A percentile compares a stretch with the other conserved stretches of the same genome.
Conservation (phyloP, 2,329 filamentous ascomycete species). For the Fusarium temperatum region DNA sequence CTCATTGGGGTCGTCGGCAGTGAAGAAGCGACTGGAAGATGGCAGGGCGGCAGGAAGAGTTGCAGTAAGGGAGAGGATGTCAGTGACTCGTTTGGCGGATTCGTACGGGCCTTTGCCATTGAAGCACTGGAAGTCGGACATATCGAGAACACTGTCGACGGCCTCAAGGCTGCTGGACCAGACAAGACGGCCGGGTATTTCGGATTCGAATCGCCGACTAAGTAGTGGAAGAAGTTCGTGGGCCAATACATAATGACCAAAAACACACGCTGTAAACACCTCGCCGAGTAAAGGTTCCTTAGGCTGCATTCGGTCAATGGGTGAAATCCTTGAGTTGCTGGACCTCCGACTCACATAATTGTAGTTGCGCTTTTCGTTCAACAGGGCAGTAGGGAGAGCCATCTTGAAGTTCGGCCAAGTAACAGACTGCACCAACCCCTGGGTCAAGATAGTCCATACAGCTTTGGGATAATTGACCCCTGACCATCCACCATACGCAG, state of each 20-base stretch:
- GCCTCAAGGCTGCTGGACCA: conserved; percentile 90
- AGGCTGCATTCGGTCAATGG: conserved; percentile 52
- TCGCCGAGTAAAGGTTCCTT: conserved; percentile 72
- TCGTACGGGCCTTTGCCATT: conserved; percentile 76
- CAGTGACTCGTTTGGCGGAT: conserved; percentile 85
- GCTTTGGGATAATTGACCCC: conserved; percentile 77
- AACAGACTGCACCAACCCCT: conserved; percentile 70
- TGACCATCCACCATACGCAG: conserved; percentile 86
- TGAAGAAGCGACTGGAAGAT: conserved; percentile 66
- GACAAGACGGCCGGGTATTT: conserved; percentile 72
- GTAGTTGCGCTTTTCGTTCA: conserved; percentile 52
- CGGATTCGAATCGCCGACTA: conserved; percentile 53
- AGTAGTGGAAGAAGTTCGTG: conserved; percentile 84
- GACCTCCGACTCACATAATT: conserved; percentile 44
- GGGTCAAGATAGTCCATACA: conserved; percentile 61
- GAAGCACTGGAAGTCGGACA: conserved; percentile 81
- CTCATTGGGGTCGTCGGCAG: conserved; percentile 38
- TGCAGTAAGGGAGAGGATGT: conserved; percentile 80
- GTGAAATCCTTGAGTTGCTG: neutral
- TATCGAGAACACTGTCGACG: conserved; percentile 59
- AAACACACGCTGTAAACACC: conserved; percentile 91
- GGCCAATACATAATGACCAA: conserved; percentile 91
- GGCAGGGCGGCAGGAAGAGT: conserved; percentile 70
- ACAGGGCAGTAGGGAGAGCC: conserved; percentile 57
- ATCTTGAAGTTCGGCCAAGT: conserved; percentile 85